phyloP scores from a whole-genome alignment of 2,329 filamentous ascomycete species.

The Colletotrichum liriopes region DNA sequence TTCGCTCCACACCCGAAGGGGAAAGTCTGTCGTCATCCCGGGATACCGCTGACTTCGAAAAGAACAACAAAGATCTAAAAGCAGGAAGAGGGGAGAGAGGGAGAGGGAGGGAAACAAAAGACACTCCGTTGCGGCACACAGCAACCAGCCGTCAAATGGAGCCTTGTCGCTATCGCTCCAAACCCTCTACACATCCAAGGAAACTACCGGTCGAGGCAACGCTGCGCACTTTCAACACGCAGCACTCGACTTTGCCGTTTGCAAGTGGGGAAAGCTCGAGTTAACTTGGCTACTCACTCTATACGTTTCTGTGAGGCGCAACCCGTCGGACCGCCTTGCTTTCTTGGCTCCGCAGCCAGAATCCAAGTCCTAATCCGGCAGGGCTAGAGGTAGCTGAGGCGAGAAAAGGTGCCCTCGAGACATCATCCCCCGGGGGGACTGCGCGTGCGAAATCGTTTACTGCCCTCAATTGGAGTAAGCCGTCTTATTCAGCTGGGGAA shows the following conservation, averaged over 20 bases:
- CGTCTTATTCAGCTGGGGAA: conserved; percentile 11
- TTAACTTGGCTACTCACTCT: conserved; percentile 2
- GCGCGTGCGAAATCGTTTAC: neutral
- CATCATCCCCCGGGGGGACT: neutral
- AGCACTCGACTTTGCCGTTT: conserved; percentile 6
- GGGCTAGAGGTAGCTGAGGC: neutral
- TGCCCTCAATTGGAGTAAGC: conserved; percentile 9
- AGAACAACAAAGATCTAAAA: conserved; percentile 21
- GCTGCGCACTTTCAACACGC: neutral
- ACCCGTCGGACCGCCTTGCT: neutral
- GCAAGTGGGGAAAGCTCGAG: conserved; percentile 1
- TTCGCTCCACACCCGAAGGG: conserved; percentile 41
- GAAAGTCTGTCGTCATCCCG: conserved; percentile 42
- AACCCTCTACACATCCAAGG: neutral
- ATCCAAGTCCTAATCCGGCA: conserved; percentile 7
- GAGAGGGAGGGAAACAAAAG: neutral
- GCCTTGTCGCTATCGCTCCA: neutral
- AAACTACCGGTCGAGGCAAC: conserved; percentile 6
- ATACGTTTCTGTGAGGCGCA: conserved; percentile 9
- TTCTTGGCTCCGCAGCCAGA: conserved; percentile 13
- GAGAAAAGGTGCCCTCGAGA: conserved; percentile 8
- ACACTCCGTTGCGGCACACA: conserved; percentile 5
- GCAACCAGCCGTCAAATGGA: conserved; percentile 20
- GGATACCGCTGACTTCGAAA: conserved; percentile 41
- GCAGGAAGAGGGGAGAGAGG: neutral